Percentiles rank a stretch among this genome's conserved stretches.
These are phyloP conservation scores for Bacterosira constricta DNA, from an alignment of 108 stramenopile genomes.

Conservation along the genomic window DNA sequence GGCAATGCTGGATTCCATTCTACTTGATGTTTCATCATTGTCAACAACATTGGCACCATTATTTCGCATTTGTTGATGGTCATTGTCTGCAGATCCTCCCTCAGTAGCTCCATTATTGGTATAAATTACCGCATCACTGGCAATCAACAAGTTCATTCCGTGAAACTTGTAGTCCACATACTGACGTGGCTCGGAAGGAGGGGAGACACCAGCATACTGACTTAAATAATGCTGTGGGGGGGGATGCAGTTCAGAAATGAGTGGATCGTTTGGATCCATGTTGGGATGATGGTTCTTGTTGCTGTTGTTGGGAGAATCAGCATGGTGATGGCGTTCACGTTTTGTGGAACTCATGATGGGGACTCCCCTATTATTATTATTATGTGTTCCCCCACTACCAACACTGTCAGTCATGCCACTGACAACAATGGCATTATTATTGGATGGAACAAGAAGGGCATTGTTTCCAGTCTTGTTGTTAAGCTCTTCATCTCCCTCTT, in stretches of 20 bases:
- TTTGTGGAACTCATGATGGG: neutral
- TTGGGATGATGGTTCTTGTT: conserved; percentile 2
- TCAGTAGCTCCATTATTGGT: conserved; percentile 1
- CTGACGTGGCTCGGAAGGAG: conserved; percentile 55
- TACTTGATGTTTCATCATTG: neutral
- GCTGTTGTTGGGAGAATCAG: neutral
- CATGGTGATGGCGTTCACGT: conserved; percentile 14
- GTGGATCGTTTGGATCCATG: conserved; percentile 22
- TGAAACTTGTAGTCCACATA: conserved; percentile 79
- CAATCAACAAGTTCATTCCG: conserved; percentile 74
- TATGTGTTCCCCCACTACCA: neutral
- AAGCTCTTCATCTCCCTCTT: too few relatives aligned
- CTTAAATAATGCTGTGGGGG: conserved; percentile 45
- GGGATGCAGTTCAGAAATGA: conserved; percentile 28
- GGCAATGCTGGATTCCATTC: conserved; percentile 23
- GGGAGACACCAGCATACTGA: conserved; percentile 31
- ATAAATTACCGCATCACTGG: conserved; percentile 72
- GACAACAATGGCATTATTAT: neutral
- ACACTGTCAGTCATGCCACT: neutral
- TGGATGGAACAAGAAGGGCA: too few relatives aligned
- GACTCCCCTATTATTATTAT: neutral
- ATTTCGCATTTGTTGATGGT: neutral
- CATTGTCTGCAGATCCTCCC: neutral
- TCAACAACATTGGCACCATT: neutral
- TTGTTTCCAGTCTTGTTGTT: too few relatives aligned